Conservation (phyloP, 1,284 basidiomycete genomes). For the Papiliotrema flavescens region DNA sequence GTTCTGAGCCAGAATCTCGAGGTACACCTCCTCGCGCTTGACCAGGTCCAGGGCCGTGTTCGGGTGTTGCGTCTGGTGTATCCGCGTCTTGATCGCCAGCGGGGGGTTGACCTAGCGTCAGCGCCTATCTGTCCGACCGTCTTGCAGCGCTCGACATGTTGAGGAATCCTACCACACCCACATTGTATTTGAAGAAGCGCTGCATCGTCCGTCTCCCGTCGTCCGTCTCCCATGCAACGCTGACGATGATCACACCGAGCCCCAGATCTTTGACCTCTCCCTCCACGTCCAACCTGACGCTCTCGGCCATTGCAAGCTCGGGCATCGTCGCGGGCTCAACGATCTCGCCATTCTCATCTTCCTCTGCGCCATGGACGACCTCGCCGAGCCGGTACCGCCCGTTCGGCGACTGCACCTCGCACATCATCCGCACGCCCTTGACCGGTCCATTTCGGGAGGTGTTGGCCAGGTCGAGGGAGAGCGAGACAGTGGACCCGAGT, state of each 20-base stretch:
- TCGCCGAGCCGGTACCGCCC: slow-evolving; percentile 39
- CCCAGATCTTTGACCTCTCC: slow-evolving; percentile 45
- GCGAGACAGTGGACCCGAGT: slow-evolving; percentile 33
- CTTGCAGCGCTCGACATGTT: not conserved
- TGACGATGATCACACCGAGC: slow-evolving; percentile 38
- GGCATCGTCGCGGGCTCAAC: slow-evolving; percentile 8
- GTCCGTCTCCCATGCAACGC: slow-evolving; percentile 48
- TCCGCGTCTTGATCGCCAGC: slow-evolving; percentile 83
- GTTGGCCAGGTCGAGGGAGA: slow-evolving; percentile 30
- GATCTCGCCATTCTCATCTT: slow-evolving; percentile 1
- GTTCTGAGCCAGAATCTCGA: slow-evolving; percentile 85
- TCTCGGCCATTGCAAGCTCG: slow-evolving; percentile 20
- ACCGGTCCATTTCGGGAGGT: slow-evolving; percentile 15
- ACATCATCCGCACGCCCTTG: slow-evolving; percentile 41
- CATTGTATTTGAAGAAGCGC: slow-evolving; percentile 84
- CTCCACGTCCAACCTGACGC: slow-evolving; percentile 26
- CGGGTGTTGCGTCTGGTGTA: slow-evolving; percentile 68
- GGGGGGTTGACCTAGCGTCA: slow-evolving; percentile 72
- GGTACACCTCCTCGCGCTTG: slow-evolving; percentile 73
- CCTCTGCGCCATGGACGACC: slow-evolving; percentile 27
- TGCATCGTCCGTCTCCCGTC: slow-evolving; percentile 70
- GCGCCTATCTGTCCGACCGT: not conserved
- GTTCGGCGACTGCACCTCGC: slow-evolving; percentile 37
- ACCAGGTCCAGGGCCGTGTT: slow-evolving; percentile 60
- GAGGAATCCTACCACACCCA: slow-evolving; percentile 54